Evolutionary conservation across 192 early-diverging fungal genomes (phyloP).

Genomic region (Oehlia diaphana): DNA sequence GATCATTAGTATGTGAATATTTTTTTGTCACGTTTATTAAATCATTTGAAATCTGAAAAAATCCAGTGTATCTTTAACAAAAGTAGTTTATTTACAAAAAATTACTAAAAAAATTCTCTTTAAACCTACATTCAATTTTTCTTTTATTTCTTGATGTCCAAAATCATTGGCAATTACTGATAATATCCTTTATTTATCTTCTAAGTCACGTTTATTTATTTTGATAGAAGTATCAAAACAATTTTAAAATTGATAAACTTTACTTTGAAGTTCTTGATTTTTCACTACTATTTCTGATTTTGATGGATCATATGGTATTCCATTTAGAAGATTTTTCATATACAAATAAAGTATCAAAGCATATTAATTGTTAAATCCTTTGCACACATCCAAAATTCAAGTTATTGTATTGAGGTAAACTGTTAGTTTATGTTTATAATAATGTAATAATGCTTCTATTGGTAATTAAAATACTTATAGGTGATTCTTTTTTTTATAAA

Average conservation of each 20-base stretch:
- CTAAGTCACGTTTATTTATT: background rate
- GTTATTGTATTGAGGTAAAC: background rate
- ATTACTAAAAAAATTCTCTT: background rate
- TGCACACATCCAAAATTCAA: background rate
- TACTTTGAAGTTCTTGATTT: background rate
- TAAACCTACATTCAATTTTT: background rate
- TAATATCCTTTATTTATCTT: background rate
- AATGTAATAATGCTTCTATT: background rate
- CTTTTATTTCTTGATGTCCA: background rate
- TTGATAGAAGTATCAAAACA: background rate
- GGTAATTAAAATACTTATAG: background rate
- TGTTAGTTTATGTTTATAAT: too few species aligned
- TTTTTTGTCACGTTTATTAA: background rate
- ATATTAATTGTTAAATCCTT: background rate
- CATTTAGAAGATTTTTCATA: background rate
- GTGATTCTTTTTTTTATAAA: slow-evolving; percentile 1
- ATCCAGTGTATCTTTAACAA: too few species aligned
- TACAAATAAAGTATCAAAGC: background rate
- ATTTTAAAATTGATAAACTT: background rate
- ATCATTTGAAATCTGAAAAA: background rate
- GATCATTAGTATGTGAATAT: background rate
- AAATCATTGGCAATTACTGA: slow-evolving; percentile 2
- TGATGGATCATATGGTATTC: too few species aligned
- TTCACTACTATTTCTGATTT: background rate
- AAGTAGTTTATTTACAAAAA: background rate